Base-by-base conservation (phyloP, 306 rosid species). In the Ceratonia siliqua region DNA sequence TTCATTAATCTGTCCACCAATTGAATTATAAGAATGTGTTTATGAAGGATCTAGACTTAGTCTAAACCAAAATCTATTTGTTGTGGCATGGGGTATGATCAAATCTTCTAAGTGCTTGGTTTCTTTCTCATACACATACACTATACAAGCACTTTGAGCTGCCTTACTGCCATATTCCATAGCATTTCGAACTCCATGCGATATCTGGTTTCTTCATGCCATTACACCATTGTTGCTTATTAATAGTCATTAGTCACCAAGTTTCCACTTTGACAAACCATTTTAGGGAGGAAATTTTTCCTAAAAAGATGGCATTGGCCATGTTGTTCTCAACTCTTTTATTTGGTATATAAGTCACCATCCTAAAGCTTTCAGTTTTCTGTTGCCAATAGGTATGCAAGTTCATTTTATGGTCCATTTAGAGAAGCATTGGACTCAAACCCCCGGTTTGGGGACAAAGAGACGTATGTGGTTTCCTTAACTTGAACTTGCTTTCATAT, bases 371-470 rank as follows among this genome's bases (percentile, higher is more conserved):
- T 67, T 11, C 49, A 45, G 41, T 77, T 39, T 70, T 56, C 15
- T 79, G 65, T 62, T 82, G 62, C 66, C 33, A 84, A 80, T 86
- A 94, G 99, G 87, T 90, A 83, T 76, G 98, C 99, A 38, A 94
- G 98, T 68, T 90, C 99, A 66, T 94, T 92, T 78, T 95, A 95
- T 67, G 97, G 99, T 58, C 98, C 98, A 54, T 94, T 94, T 76
- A 89, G 99, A 70, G 99, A 94, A 84, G 96, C 96, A 18, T 81
- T 94, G 55, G 96, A 94, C 79, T 94, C 99, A 32, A 94, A 94
- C 77, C 99, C 99, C 17, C 96, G 96, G 53, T 94, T 94, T 43
- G 99, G 99, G 30, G 98, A 94, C 85, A 92, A 94, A 61, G 90
- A 92, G 61, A 94, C 96, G 99, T 92, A 87, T 64, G 89, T 81